Evolutionary conservation across 2,329 filamentous ascomycete genomes (phyloP), one percentile per base, ranked within the genome.

Genomic region (Fusarium lateritium): DNA sequence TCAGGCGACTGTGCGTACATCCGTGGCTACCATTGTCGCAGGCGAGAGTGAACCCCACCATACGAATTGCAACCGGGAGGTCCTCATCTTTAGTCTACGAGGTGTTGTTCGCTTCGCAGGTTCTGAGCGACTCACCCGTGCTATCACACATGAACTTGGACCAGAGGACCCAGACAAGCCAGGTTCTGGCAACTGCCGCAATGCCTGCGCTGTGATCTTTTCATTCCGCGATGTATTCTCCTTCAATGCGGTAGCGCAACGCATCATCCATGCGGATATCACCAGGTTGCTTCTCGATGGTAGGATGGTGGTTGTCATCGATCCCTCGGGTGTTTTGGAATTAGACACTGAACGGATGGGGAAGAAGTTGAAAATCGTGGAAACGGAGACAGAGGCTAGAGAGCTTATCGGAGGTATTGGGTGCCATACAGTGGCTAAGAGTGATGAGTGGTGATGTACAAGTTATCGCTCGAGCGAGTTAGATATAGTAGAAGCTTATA

Each of bases 51-150:
- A 78, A 3, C 73, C 71, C 4, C 65, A 76, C 17, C 63, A 75
- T 31, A 44, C 63, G 7, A 76, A 77, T 43, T 69, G 74, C 53
- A 66, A 74, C 38, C 67, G 70, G 5, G 74, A 78, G 31, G 73
- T 79, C 0, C 53, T 77, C 17, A 74, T 79, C 15, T 79, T 79
- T 50, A 76, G 70, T 5, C 63, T 79, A 4, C 67, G 77, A 14
- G 77, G 77, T 14, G 77, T 77, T 4, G 77, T 79, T 2, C 75
- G 77, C 7, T 79, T 79, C 13, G 74, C 76, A 3, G 77, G 77
- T 4, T 77, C 77, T 5, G 77, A 79, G 63, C 72, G 77, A 0
- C 62, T 79, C 2, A 78, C 76, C 1, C 73, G 77, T 3, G 76
- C 77, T 1, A 62, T 79, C 3, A 55, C 74, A 14, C 69, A 73